Evolutionary conservation across 306 rosid species (phyloP).

Genomic region (Parietaria judaica): DNA sequence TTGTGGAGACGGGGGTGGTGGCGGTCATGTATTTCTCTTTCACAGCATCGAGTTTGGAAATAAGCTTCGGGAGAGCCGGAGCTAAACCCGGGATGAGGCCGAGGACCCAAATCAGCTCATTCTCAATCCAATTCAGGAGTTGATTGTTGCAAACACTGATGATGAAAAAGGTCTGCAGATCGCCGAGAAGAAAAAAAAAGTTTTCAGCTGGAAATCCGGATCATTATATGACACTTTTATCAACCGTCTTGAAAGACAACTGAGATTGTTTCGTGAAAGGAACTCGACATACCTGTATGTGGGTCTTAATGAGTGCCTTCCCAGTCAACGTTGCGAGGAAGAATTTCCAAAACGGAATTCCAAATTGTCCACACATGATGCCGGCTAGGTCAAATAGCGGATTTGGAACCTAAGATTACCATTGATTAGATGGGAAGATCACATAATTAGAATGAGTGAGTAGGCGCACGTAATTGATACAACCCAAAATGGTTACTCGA

Average conservation of each 20-base stretch:
- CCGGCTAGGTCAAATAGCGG: slow-evolving; percentile 99
- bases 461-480: not conserved
- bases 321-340: slow-evolving; percentile 84
- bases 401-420: slow-evolving; percentile 72
- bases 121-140: slow-evolving; percentile 91
- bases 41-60: slow-evolving; percentile 53
- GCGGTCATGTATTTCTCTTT: slow-evolving; percentile 69
- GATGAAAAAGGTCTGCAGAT: slow-evolving; percentile 68
- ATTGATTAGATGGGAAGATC: slow-evolving; percentile 12
- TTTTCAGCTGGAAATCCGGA: slow-evolving; percentile 1
- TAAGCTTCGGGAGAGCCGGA: slow-evolving; percentile 44
- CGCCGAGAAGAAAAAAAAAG: slow-evolving; percentile 3
- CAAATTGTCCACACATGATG: slow-evolving; percentile 99
- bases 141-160: slow-evolving; percentile 95
- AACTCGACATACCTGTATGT: slow-evolving; percentile 72
- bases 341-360: slow-evolving; percentile 82
- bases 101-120: slow-evolving; percentile 79
- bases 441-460: slow-evolving; percentile 4
- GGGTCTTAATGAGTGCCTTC: slow-evolving; percentile 92
- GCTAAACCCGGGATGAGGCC: slow-evolving; percentile 76
- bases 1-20: slow-evolving; percentile 38
- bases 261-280: not conserved
- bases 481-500: not conserved
- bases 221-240: not conserved
- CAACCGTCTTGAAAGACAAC: no score